These are phyloP conservation scores for Sicyos edulis DNA, from an alignment of 306 rosid species.

Conservation along the genomic window DNA sequence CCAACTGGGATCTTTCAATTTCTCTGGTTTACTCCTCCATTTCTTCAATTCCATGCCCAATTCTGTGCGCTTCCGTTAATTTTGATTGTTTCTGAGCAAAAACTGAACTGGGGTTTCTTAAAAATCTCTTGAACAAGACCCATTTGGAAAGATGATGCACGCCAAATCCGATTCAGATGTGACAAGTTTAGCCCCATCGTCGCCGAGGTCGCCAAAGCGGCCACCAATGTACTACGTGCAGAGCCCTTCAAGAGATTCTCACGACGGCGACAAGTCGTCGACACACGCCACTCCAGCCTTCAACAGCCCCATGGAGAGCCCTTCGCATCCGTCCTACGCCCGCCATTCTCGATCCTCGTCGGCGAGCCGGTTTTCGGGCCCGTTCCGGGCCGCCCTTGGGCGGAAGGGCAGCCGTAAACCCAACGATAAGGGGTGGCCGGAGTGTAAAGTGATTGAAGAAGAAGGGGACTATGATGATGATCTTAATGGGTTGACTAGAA, in stretches of 20 bases:
- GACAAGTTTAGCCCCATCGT: slow-evolving; percentile 58
- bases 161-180: slow-evolving; percentile 67
- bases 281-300: slow-evolving; percentile 50
- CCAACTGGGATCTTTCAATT: too few relatives aligned
- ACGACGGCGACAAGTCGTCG: slow-evolving; percentile 69
- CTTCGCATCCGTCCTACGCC: slow-evolving; percentile 60
- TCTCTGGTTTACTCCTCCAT: too few relatives aligned
- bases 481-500: slow-evolving; percentile 34
- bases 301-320: slow-evolving; percentile 64
- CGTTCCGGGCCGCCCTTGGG: slow-evolving; percentile 31
- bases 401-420: slow-evolving; percentile 32
- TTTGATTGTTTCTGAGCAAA: too few relatives aligned
- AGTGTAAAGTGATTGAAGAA: slow-evolving; percentile 64
- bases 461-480: slow-evolving; percentile 48
- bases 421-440: slow-evolving; percentile 54
- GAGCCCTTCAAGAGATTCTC: slow-evolving; percentile 73
- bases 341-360: slow-evolving; percentile 69
- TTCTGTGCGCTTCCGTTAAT: too few relatives aligned
- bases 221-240: slow-evolving; percentile 56
- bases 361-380: slow-evolving; percentile 61
- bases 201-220: slow-evolving; percentile 61
- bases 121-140: too few relatives aligned
- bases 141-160: slow-evolving; percentile 39
- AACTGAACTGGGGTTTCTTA: too few relatives aligned
- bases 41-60: too few relatives aligned